Percentiles rank a stretch among this genome's conserved stretches.
phyloP scores from a whole-genome alignment of 495 filamentous ascomycete species.

The Lasiosphaeria hispida region DNA sequence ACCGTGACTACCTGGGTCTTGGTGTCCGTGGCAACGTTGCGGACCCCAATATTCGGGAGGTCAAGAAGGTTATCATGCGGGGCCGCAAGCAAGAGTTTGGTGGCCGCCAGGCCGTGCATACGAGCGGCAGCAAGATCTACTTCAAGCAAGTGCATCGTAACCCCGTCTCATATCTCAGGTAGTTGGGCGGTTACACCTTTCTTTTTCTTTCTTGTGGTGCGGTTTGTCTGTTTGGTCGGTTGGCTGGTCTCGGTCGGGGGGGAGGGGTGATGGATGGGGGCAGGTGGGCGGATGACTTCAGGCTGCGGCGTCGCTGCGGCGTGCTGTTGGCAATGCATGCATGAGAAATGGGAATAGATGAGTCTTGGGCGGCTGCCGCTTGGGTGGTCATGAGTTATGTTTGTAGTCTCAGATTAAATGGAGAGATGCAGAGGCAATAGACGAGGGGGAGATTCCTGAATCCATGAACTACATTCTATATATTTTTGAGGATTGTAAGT shows the following conservation, averaged over 20 bases:
- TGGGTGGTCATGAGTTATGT: background rate
- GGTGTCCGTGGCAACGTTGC: slow-evolving; percentile 15
- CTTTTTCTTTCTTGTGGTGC: background rate
- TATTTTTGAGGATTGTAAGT: too few species aligned
- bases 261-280: too few species aligned
- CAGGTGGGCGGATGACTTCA: too few species aligned
- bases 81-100: slow-evolving; percentile 28
- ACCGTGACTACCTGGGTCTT: slow-evolving; percentile 27
- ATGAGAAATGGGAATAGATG: slow-evolving; percentile 3
- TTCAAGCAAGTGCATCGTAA: slow-evolving; percentile 34
- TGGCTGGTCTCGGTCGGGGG: background rate
- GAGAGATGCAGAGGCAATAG: background rate
- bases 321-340: background rate
- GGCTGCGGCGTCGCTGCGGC: too few species aligned
- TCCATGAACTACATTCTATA: too few species aligned
- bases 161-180: slow-evolving; percentile 29
- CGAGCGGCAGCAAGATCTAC: slow-evolving; percentile 19
- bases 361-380: background rate
- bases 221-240: background rate
- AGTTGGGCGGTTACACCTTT: background rate
- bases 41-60: slow-evolving; percentile 15
- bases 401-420: background rate
- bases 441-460: background rate
- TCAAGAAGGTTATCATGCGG: slow-evolving; percentile 21
- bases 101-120: slow-evolving; percentile 18